Evolutionary conservation across 441 rosid species (phyloP), one percentile per base, ranked within the genome.

Genomic region (Pelargonium citronellum): DNA sequence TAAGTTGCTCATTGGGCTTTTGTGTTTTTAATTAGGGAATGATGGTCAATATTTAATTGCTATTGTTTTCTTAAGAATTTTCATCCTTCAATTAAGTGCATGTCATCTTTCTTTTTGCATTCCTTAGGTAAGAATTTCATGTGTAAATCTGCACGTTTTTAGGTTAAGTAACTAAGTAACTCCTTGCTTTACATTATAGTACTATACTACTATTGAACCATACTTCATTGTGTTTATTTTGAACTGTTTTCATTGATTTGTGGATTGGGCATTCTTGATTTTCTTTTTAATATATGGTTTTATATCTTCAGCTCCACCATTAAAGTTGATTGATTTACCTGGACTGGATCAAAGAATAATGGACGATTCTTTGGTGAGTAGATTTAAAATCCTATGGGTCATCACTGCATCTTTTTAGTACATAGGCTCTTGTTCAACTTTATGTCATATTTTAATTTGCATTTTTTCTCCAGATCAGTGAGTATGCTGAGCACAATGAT

Each of bases 321-420:
- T 93, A 73, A 93, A 93, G 80, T 76, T 91, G 84, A 69, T 85
- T 57, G 98, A 93, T 82, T 84, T 93, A 80, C 98, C 98, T 53
- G 98, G 98, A 80, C 73, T 91, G 79, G 98, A 93, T 81, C 98
- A 91, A 83, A 82, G 96, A 77, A 85, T 88, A 71, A 82, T 87
- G 85, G 98, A 89, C 63, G 97, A 89, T 66, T 79, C 95, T 17
- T 97, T 93, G 75, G 83, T 27, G 43, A 63, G 66, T 63, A 63
- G 16, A 63, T 63, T 63, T 43, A 62, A 27, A 27, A 63, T 13
- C 27, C 43, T 63, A 11, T 63, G 43, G 13, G 7, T 63, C 24
- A 63, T 34, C 13, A 12, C 41, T 24, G 39, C 43, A 34, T 63
- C 7, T 34, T 10, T 63, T 27, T 46, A 13, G 39, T 22, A 37